Percentiles rank a stretch among this genome's conserved stretches.
Evolutionary conservation across 2,329 filamentous ascomycete genomes (phyloP).

Genomic region (Epichloe gansuensis): DNA sequence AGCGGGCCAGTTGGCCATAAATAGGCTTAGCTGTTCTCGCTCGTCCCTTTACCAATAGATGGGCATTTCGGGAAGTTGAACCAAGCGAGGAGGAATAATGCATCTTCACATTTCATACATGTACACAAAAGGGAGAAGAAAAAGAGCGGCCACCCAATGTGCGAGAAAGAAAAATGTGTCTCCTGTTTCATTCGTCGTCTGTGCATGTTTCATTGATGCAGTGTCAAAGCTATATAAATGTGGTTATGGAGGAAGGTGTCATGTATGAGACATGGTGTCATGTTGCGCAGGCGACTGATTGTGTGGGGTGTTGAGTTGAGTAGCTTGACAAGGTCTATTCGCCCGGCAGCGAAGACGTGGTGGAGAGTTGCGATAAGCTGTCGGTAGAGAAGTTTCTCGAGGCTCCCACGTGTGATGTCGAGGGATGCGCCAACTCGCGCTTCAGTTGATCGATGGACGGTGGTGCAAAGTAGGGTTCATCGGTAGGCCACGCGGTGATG

Average conservation of each 20-base stretch:
- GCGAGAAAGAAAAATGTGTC: neutral
- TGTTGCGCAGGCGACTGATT: neutral
- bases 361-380: neutral
- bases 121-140: neutral
- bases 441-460: constrained; percentile 2
- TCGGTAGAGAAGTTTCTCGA: neutral
- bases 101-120: neutral
- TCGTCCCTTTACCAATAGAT: no score
- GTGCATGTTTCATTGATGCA: neutral
- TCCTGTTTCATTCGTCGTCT: neutral
- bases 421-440: neutral
- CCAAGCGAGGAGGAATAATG: neutral
- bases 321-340: neutral
- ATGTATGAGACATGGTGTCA: neutral
- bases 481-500: constrained; percentile 17
- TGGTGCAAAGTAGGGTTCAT: constrained; percentile 12
- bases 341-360: neutral
- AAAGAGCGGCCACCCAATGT: neutral
- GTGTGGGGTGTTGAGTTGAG: neutral
- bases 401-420: neutral
- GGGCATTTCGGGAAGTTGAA: neutral
- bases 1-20: neutral
- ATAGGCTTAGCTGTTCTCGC: neutral
- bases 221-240: neutral
- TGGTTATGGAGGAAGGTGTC: neutral